Conservation (phyloP, 2,329 filamentous ascomycete species). For the Ceratocystis diversiconidia region DNA sequence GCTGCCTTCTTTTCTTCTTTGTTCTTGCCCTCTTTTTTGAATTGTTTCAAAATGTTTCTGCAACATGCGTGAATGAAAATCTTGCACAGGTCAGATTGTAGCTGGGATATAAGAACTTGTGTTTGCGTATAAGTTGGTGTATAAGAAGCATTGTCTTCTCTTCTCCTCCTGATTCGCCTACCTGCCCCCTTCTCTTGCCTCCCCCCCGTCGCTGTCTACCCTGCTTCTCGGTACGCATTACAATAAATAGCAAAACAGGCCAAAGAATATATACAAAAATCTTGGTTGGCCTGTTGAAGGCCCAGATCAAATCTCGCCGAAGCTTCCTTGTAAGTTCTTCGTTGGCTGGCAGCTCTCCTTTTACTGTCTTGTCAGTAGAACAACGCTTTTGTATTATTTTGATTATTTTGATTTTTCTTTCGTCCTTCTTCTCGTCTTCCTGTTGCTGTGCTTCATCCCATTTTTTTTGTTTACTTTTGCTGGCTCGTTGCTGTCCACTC, state of each 20-base stretch:
- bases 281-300: not conserved
- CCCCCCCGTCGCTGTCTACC: constrained; percentile 2
- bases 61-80: not conserved
- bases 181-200: not conserved
- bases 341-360: constrained; percentile 5
- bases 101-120: not conserved
- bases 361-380: not conserved
- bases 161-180: not conserved
- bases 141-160: not conserved
- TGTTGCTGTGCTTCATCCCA: not conserved
- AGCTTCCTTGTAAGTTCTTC: not conserved
- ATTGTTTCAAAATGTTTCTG: not conserved
- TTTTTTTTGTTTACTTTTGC: not conserved
- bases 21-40: not conserved
- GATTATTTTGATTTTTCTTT: not conserved
- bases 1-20: not conserved
- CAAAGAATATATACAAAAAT: not conserved
- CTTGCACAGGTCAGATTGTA: not conserved
- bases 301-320: not conserved
- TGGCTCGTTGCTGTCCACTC: not conserved
- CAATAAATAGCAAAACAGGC: not conserved
- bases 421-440: not conserved
- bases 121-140: not conserved
- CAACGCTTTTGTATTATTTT: not conserved
- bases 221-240: not conserved